Conservation (phyloP, 805 yeast species). For the Debaryomyces prosopidis region DNA sequence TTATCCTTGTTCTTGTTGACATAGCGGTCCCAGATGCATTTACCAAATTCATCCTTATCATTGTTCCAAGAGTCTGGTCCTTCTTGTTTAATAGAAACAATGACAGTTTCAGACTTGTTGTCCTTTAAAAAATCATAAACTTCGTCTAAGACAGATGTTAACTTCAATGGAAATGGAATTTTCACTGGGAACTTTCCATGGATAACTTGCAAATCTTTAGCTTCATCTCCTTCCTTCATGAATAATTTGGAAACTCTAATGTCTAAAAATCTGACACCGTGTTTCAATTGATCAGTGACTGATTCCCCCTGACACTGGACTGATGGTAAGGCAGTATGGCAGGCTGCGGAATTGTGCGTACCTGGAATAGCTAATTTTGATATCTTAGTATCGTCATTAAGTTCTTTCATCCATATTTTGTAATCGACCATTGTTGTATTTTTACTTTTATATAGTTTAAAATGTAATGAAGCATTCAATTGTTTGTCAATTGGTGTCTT, state of each 20-base stretch:
- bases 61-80: slow-evolving; percentile 69
- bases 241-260: slow-evolving; percentile 62
- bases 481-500: background rate
- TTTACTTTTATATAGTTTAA: background rate
- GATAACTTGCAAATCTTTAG: slow-evolving; percentile 60
- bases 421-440: slow-evolving; percentile 36
- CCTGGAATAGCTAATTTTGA: slow-evolving; percentile 70
- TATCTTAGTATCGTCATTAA: slow-evolving; percentile 52
- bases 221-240: slow-evolving; percentile 48
- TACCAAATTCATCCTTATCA: slow-evolving; percentile 62
- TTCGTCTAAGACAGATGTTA: slow-evolving; percentile 53
- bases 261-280: slow-evolving; percentile 79
- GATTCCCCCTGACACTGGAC: slow-evolving; percentile 73
- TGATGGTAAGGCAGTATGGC: slow-evolving; percentile 67
- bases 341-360: slow-evolving; percentile 84
- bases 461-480: background rate
- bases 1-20: slow-evolving; percentile 48
- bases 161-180: slow-evolving; percentile 54
- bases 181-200: slow-evolving; percentile 79
- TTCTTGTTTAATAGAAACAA: slow-evolving; percentile 73
- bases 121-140: slow-evolving; percentile 56
- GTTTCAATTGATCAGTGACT: slow-evolving; percentile 59
- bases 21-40: slow-evolving; percentile 58
- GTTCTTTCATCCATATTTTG: slow-evolving; percentile 53
- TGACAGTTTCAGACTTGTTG: slow-evolving; percentile 59